Percentiles rank a stretch among this genome's conserved stretches.
phyloP scores from a whole-genome alignment of 208 protist species.

The Acanthamoeba comandoni region DNA sequence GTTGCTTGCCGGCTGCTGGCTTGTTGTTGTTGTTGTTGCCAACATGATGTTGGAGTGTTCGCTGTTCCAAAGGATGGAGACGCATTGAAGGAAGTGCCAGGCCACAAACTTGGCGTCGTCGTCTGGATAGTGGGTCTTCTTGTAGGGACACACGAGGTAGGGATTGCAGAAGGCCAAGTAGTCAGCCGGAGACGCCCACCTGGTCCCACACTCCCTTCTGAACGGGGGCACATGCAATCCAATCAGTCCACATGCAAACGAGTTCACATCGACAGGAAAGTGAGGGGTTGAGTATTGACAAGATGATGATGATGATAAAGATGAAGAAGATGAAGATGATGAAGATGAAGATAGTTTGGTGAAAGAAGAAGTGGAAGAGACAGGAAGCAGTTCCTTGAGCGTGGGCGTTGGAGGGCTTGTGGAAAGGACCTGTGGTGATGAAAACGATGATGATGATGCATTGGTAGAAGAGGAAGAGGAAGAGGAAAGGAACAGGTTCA shows the following conservation, averaged over 20 bases:
- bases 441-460: too few species aligned
- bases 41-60: slow-evolving; percentile 7
- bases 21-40: too few species aligned
- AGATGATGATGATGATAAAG: too few species aligned
- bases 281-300: slow-evolving; percentile 20
- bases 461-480: too few species aligned
- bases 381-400: too few species aligned
- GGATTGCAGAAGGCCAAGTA: slow-evolving; percentile 10
- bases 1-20: too few species aligned
- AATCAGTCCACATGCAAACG: neutral
- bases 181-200: slow-evolving; percentile 12
- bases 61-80: slow-evolving; percentile 20
- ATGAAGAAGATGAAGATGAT: too few species aligned
- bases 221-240: neutral
- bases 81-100: slow-evolving; percentile 28
- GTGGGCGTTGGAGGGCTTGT: too few species aligned
- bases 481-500: too few species aligned
- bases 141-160: slow-evolving; percentile 12
- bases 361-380: too few species aligned
- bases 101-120: neutral
- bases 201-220: neutral
- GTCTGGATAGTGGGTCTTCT: slow-evolving; percentile 1
- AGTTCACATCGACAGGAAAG: slow-evolving; percentile 23
- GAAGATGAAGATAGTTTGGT: too few species aligned
- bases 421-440: too few species aligned